Base-by-base conservation (phyloP, 495 filamentous ascomycete species). In the Penicilliopsis zonata region DNA sequence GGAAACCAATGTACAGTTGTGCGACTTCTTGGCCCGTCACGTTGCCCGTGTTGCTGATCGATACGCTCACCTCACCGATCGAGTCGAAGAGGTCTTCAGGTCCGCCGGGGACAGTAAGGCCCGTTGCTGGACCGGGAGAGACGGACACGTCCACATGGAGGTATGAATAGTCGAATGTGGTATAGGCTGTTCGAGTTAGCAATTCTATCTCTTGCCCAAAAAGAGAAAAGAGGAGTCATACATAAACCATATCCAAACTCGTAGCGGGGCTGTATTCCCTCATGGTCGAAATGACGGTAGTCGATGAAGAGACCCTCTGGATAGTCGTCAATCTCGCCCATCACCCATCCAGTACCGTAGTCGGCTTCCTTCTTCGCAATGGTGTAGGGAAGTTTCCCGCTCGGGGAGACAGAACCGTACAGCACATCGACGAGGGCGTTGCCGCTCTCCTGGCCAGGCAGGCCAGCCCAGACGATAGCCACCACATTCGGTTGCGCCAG, bases 381-480 rank as follows among this genome's bases (percentile, higher is more conserved):
- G 1, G 83, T 88, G 53, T 81, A 86, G 0, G 82, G 81, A 0
- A 90, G 55, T 15, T 74, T 72, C 10, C 84, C 85, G 3, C 73
- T 80, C 0, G 82, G 80, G 36, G 80, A 80, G 18, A 67, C 49
- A 16, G 72, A 66, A 5, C 85, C 84, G 34, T 86, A 81, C 2
- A 90, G 55, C 9, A 93, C 53, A 43, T 85, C 80, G 2, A 71
- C 72, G 0, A 93, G 55, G 0, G 83, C 71, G 21, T 78, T 74
- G 4, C 85, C 85, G n/a, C 69, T 76, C 39, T 90, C 82, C 48
- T 90, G 75, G n/a, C 82, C 81, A 0, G 82, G 81, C 0, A 90
- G 63, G 46, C 84, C 75, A n/a, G 78, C 82, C 30, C 78, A 68
- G 9, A 93, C 44, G 0, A 90, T 68, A 1, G 72, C 82, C 31